Percentiles rank a stretch among this genome's conserved stretches.
phyloP scores from a whole-genome alignment of 2,329 filamentous ascomycete genomes.

The Aureobasidium subglaciale region DNA sequence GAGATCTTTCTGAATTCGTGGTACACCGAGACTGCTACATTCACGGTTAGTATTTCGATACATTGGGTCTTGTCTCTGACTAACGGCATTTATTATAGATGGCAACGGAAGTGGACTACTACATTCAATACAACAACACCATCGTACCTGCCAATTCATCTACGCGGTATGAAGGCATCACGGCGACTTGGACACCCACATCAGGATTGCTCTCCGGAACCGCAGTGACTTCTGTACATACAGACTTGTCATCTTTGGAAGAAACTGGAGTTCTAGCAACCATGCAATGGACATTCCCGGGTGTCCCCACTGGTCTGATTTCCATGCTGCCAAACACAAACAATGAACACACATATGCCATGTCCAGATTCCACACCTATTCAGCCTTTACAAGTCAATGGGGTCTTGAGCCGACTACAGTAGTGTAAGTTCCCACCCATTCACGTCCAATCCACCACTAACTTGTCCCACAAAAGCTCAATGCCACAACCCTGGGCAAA shows the following conservation, averaged over 20 bases:
- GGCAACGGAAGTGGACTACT: constrained; percentile 1
- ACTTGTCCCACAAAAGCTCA: background rate
- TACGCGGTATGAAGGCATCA: background rate
- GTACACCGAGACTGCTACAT: constrained; percentile 2
- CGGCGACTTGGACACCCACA: background rate
- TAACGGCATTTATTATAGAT: background rate
- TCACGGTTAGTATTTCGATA: background rate
- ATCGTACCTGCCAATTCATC: background rate
- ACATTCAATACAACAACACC: constrained; percentile 12
- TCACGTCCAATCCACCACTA: background rate
- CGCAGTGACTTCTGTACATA: background rate
- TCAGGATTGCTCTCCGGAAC: background rate
- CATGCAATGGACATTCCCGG: constrained; percentile 1
- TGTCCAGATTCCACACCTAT: background rate
- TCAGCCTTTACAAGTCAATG: background rate
- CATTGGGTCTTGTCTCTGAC: background rate
- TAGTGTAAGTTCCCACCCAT: background rate
- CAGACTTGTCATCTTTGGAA: background rate
- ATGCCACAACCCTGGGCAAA: background rate
- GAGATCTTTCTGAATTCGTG: constrained; percentile 5
- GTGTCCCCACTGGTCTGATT: background rate
- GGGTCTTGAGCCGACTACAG: background rate
- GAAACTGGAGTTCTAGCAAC: background rate
- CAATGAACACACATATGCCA: background rate
- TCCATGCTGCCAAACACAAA: background rate